Base-by-base conservation (phyloP, 2,329 filamentous ascomycete species). In the Arthrobotrys pseudoclavata region DNA sequence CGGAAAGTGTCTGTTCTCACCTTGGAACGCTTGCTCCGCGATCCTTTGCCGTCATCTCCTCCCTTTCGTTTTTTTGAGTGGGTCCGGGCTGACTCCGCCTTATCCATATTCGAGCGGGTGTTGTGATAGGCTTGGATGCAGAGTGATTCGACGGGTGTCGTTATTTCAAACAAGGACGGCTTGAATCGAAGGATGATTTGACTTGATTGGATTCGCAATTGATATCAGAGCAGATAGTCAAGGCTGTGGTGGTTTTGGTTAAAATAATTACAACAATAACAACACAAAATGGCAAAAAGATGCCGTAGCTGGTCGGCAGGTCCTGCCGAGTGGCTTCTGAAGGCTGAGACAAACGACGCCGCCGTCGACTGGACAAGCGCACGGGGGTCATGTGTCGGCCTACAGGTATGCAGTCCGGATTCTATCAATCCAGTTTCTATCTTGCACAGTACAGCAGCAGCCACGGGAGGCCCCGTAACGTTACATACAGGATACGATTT, bases 251-350 rank as follows among this genome's bases (percentile, higher is more conserved):
- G 1, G n/a, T 45, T 40, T 45, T 18, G 42, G 64, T 42, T 69
- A 69, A 69, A 63, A 71, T 63, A 55, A 67, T 68, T 77, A 6
- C 74, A 77, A 77, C 74, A 77, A 67, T 34, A 71, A 71, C 74
- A 77, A 77, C 74, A 53, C 74, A 77, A 42, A 55, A 15, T 10
- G 29, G n/a, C 31, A 48, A 60, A 22, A 48, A 24, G 3, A 29
- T 12, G 57, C 60, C 60, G 69, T 31, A 29, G 31, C 60, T 18
- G 24, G 50, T 45, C 52, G 74, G 74, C 26, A 63, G 42, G 50
- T 68, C 67, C 55, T 77, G 67, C 74, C 67, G 62, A 57, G 72
- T 67, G 72, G 72, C 66, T 69, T 70, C 57, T 67, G 34, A 48
- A 62, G 74, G 74, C 74, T 77, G 74, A 77, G 60, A 77, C 74